A percentile compares a stretch with the other conserved stretches of the same genome.
Evolutionary conservation across 805 yeast genomes (phyloP).

Genomic region (Spathaspora boniae): DNA sequence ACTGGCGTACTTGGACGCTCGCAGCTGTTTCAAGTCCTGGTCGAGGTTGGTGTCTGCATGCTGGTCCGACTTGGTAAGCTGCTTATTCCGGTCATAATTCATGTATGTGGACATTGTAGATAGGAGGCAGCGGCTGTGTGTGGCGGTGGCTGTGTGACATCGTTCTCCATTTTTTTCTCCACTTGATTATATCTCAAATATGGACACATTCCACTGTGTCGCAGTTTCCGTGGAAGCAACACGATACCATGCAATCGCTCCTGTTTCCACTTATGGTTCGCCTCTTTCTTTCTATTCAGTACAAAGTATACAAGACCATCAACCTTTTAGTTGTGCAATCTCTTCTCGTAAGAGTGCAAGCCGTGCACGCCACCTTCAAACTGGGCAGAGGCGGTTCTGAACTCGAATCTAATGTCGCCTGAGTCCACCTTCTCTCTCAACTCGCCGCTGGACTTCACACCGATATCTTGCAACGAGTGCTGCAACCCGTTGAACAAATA

Average conservation of each 20-base stretch:
- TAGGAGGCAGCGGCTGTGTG: not conserved
- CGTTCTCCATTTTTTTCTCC: not conserved
- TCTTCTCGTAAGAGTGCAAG: constrained; percentile 95
- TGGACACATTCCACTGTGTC: no score
- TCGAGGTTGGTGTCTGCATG: constrained; percentile 51
- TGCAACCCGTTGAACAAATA: constrained; percentile 93
- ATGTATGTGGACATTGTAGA: constrained; percentile 3
- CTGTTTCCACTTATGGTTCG: no score
- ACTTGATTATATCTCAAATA: no score
- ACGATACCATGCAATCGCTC: no score
- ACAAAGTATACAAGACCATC: not conserved
- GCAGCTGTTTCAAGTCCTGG: constrained; percentile 51
- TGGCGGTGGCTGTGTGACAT: not conserved
- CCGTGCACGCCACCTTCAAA: constrained; percentile 98
- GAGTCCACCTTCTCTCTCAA: constrained; percentile 61
- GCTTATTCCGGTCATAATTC: constrained; percentile 8
- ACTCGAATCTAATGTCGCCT: constrained; percentile 87
- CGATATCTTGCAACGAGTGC: constrained; percentile 98
- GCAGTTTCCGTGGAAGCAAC: no score
- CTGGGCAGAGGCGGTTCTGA: constrained; percentile 98
- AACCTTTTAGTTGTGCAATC: constrained; percentile 71
- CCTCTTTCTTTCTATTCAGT: no score
- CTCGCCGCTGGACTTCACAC: constrained; percentile 62
- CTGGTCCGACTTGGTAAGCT: constrained; percentile 13
- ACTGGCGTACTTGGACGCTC: constrained; percentile 50